Evolutionary conservation across 495 filamentous ascomycete genomes (phyloP).

Genomic region (Apiosordaria backusii): DNA sequence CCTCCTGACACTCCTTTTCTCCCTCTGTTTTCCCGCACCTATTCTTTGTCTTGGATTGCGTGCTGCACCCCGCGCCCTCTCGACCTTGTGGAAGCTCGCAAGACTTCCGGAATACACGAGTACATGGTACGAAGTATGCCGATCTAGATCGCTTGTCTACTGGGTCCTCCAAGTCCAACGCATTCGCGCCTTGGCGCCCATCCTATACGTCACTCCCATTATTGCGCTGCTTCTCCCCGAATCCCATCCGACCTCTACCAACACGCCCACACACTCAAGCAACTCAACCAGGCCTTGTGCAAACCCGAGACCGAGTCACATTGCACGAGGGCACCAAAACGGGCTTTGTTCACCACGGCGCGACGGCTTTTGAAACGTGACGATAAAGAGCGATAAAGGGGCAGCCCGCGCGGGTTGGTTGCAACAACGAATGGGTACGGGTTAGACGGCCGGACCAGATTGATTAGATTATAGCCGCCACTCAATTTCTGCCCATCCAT

Average conservation of each 20-base stretch:
- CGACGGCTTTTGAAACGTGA: background rate
- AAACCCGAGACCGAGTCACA: background rate
- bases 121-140: background rate
- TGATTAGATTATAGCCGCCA: conserved; percentile 5
- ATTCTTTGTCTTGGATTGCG: conserved; percentile 2
- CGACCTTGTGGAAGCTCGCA: background rate
- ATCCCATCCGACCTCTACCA: background rate
- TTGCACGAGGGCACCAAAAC: background rate
- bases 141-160: conserved; percentile 1
- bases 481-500: background rate
- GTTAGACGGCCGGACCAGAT: background rate
- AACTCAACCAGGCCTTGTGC: no score
- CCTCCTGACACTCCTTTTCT: conserved; percentile 16
- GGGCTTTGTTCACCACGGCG: background rate
- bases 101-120: background rate
- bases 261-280: no score
- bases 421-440: background rate
- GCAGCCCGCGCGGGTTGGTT: conserved; percentile 1
- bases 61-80: background rate
- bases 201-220: conserved; percentile 3
- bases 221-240: background rate
- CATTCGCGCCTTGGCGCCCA: background rate
- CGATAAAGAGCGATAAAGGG: conserved; percentile 4
- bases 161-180: background rate
- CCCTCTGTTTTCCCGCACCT: background rate